Evolutionary conservation across 2,329 filamentous ascomycete genomes (phyloP).

Genomic region (Cucurbitaria berberidis): DNA sequence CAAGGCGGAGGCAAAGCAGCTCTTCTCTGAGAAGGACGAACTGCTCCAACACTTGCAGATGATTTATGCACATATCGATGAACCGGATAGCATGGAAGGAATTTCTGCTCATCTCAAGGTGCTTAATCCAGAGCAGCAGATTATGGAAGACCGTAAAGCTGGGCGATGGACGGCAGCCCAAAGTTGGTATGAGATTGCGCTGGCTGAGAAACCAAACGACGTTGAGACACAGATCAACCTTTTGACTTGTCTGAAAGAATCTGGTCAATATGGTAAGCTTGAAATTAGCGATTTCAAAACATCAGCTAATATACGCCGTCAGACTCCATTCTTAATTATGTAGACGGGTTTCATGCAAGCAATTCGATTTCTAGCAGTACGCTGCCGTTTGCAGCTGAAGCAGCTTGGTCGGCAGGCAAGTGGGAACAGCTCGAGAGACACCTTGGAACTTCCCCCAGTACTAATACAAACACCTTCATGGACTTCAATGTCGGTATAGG

Average conservation of each 20-base stretch:
- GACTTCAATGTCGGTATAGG: conserved; percentile 88
- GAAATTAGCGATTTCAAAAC: not conserved
- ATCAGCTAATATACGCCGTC: conserved; percentile 24
- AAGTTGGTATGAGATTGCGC: conserved; percentile 94
- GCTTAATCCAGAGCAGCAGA: conserved; percentile 91
- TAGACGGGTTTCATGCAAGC: conserved; percentile 71
- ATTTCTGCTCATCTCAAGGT: conserved; percentile 86
- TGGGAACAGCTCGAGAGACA: conserved; percentile 78
- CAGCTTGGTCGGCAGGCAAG: conserved; percentile 86
- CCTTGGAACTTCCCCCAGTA: conserved; percentile 53
- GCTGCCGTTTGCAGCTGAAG: conserved; percentile 85
- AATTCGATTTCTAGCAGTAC: conserved; percentile 54
- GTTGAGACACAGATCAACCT: conserved; percentile 80
- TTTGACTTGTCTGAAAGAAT: conserved; percentile 87
- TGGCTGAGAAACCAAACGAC: conserved; percentile 79
- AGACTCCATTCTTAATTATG: conserved; percentile 87
- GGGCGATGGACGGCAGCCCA: conserved; percentile 94
- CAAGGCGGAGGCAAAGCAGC: conserved; percentile 55
- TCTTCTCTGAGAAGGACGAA: conserved; percentile 62
- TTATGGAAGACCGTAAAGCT: conserved; percentile 89
- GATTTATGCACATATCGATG: conserved; percentile 97
- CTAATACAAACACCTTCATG: conserved; percentile 47
- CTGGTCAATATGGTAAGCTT: conserved; percentile 83
- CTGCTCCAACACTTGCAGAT: conserved; percentile 82
- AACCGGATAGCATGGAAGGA: conserved; percentile 94